These are phyloP conservation scores for Radiomyces spectabilis DNA, from an alignment of 192 early-diverging fungal species.

Conservation along the genomic window DNA sequence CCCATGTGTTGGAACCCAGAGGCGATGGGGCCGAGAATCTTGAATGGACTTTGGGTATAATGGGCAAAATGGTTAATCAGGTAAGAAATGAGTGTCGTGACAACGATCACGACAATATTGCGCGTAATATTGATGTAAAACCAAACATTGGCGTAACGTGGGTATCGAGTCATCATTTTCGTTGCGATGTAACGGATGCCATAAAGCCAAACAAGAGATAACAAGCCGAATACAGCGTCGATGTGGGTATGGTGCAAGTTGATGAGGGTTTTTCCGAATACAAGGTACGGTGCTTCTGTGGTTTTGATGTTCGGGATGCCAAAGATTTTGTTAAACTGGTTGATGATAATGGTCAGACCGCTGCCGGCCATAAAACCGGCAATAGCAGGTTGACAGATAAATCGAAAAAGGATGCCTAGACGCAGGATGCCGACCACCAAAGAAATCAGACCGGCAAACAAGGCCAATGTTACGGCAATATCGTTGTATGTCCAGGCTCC, in stretches of 20 bases:
- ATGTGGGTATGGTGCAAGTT: conserved; percentile 32
- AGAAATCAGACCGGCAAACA: conserved; percentile 68
- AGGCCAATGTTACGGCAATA: conserved; percentile 52
- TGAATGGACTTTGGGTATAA: conserved; percentile 37
- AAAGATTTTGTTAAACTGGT: conserved; percentile 58
- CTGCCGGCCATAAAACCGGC: conserved; percentile 85
- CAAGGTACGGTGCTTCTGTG: conserved; percentile 60
- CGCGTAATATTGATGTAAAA: conserved; percentile 64
- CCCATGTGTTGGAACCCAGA: conserved; percentile 59
- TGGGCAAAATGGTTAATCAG: conserved; percentile 37
- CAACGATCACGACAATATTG: conserved; percentile 68
- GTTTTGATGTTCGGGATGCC: conserved; percentile 73
- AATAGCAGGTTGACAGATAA: conserved; percentile 77
- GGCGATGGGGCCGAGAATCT: conserved; percentile 67
- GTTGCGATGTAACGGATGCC: conserved; percentile 25
- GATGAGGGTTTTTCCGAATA: conserved; percentile 62
- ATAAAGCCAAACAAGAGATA: conserved; percentile 33
- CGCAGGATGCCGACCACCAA: conserved; percentile 69
- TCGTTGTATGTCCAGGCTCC: conserved; percentile 20
- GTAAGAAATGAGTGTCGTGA: conserved; percentile 69
- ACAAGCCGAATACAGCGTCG: conserved; percentile 58
- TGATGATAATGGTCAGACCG: conserved; percentile 71
- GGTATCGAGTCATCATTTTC: conserved; percentile 35
- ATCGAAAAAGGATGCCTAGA: conserved; percentile 81
- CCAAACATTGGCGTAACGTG: conserved; percentile 35